Percentiles rank a stretch among this genome's conserved stretches.
These are phyloP conservation scores for Thermomyces lanuginosus DNA, from an alignment of 2,329 filamentous ascomycete species.

Conservation along the genomic window DNA sequence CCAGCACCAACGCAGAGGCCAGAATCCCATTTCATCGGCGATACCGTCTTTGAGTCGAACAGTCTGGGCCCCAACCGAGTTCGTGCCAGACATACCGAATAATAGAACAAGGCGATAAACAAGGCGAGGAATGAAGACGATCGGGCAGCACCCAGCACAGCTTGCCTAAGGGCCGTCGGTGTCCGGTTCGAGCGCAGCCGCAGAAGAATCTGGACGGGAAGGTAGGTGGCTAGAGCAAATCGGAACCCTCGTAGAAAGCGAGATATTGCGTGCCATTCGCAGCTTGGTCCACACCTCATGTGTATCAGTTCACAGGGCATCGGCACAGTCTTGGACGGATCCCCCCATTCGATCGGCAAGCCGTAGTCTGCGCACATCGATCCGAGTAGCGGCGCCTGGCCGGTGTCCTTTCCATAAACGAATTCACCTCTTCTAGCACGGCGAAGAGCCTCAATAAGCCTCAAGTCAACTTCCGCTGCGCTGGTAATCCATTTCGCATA, in stretches of 20 bases:
- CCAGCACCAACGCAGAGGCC: constrained; percentile 53
- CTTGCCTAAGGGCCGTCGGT: constrained; percentile 30
- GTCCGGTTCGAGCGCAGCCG: constrained; percentile 37
- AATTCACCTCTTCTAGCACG: constrained; percentile 47
- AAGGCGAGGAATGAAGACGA: constrained; percentile 63
- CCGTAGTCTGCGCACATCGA: constrained; percentile 56
- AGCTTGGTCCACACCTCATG: constrained; percentile 53
- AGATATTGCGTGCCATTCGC: constrained; percentile 55
- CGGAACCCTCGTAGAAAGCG: constrained; percentile 54
- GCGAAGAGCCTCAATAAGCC: constrained; percentile 58
- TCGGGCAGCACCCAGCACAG: constrained; percentile 44
- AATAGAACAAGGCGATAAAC: constrained; percentile 70
- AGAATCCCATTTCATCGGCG: constrained; percentile 40
- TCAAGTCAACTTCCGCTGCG: constrained; percentile 56
- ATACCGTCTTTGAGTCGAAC: constrained; percentile 39
- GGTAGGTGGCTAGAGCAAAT: constrained; percentile 60
- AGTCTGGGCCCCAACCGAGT: constrained; percentile 56
- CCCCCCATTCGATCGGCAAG: constrained; percentile 54
- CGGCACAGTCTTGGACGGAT: constrained; percentile 51
- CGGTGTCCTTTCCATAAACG: constrained; percentile 57
- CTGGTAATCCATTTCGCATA: constrained; percentile 73
- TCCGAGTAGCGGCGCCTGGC: constrained; percentile 49
- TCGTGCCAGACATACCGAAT: constrained; percentile 62
- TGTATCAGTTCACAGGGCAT: constrained; percentile 75
- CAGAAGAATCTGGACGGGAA: constrained; percentile 56